These are phyloP conservation scores for Exserohilum turcica DNA, from an alignment of 2,329 filamentous ascomycete genomes.

Conservation along the genomic window DNA sequence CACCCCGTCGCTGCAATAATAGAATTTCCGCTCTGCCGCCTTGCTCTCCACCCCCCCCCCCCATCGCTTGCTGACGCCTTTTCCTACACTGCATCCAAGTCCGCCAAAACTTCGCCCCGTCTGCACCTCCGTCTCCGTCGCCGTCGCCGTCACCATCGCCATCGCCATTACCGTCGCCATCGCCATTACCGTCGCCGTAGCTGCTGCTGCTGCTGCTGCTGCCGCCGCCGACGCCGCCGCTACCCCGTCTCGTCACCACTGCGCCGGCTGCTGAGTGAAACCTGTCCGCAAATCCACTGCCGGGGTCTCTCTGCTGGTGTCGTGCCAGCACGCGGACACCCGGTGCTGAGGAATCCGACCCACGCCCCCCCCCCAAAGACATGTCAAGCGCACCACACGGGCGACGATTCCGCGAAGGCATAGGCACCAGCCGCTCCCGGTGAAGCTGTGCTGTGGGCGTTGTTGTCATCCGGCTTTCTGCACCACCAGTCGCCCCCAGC, in stretches of 20 bases:
- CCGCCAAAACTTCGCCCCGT: too few relatives aligned
- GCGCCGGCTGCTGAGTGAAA: constrained; percentile 7
- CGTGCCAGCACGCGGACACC: constrained; percentile 28
- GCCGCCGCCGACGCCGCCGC: background rate
- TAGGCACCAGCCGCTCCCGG: constrained; percentile 49
- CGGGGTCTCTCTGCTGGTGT: constrained; percentile 41
- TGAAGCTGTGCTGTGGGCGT: constrained; percentile 41
- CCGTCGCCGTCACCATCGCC: background rate
- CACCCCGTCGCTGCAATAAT: constrained; percentile 19
- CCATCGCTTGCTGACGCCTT: too few relatives aligned
- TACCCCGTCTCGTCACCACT: background rate
- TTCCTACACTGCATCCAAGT: too few relatives aligned
- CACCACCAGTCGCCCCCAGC: background rate
- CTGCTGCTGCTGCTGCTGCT: background rate
- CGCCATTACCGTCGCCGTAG: background rate
- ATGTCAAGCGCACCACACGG: constrained; percentile 47
- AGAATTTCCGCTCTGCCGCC: constrained; percentile 2
- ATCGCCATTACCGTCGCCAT: constrained; percentile 4
- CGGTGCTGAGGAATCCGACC: constrained; percentile 17
- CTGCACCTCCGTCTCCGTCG: constrained; percentile 4
- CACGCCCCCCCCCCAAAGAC: constrained; percentile 32
- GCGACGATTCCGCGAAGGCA: constrained; percentile 51
- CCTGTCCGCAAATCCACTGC: constrained; percentile 10
- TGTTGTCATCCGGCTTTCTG: background rate
- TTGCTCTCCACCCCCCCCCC: background rate